Percentiles rank a stretch among this genome's conserved stretches.
These are phyloP conservation scores for Macrophomina pseudophaseolina DNA, from an alignment of 2,329 filamentous ascomycete species.

Conservation along the genomic window DNA sequence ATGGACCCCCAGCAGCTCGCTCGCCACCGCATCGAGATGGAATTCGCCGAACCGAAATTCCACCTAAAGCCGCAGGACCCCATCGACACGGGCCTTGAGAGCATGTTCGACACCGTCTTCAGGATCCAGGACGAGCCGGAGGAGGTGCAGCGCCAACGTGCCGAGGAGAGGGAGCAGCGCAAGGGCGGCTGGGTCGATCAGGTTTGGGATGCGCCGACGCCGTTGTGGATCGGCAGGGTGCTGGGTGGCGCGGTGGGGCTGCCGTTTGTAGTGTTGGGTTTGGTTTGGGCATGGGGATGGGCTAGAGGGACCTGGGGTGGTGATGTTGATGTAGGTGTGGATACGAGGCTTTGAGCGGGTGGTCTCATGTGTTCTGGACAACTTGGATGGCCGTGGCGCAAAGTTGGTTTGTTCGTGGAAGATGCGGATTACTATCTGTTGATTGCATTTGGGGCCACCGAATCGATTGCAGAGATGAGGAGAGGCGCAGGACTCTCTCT, in stretches of 20 bases:
- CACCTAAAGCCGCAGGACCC: slow-evolving; percentile 26
- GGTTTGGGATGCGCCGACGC: not conserved
- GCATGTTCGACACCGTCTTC: slow-evolving; percentile 31
- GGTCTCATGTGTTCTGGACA: not conserved
- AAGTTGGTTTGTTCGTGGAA: no score
- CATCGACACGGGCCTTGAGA: slow-evolving; percentile 32
- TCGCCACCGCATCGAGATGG: slow-evolving; percentile 13
- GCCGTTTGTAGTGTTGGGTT: slow-evolving; percentile 10
- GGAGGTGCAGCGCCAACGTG: slow-evolving; percentile 26
- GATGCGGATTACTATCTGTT: no score
- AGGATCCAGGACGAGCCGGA: slow-evolving; percentile 30
- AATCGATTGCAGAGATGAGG: no score
- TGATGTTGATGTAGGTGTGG: not conserved
- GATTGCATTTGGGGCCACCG: no score
- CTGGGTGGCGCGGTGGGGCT: not conserved
- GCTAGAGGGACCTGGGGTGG: not conserved
- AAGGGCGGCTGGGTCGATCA: not conserved
- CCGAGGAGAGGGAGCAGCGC: slow-evolving; percentile 14
- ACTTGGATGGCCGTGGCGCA: no score
- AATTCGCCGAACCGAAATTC: slow-evolving; percentile 18
- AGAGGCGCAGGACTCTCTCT: no score
- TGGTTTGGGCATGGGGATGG: slow-evolving; percentile 1
- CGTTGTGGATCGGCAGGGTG: not conserved
- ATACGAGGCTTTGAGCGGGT: not conserved
- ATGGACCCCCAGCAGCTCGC: slow-evolving; percentile 2